Percentiles rank a stretch among this genome's conserved stretches.
Conservation (phyloP, 2,329 filamentous ascomycete species). For the Pestalotiopsis sp. region DNA sequence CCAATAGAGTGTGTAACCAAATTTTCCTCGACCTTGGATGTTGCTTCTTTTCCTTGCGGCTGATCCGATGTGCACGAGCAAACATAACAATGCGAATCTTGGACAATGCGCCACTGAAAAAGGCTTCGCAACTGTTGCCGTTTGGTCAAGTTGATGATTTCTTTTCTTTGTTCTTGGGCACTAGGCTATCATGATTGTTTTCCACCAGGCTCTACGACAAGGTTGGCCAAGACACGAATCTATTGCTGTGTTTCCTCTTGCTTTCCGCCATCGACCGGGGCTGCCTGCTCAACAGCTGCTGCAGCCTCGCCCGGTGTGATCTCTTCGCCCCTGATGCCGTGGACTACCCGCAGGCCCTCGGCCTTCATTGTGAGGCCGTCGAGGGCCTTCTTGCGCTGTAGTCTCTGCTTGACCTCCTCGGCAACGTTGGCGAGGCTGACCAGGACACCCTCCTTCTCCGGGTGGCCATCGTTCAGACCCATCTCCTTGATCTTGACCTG, state of each 20-base stretch:
- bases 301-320: conserved; percentile 19
- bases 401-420: conserved; percentile 56
- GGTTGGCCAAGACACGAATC: background rate
- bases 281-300: conserved; percentile 13
- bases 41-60: background rate
- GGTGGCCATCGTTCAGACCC: conserved; percentile 75
- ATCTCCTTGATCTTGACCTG: conserved; percentile 85
- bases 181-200: background rate
- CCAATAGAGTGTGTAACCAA: background rate
- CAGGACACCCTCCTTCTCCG: conserved; percentile 85
- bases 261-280: conserved; percentile 8
- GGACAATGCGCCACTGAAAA: background rate
- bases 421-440: conserved; percentile 68
- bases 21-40: background rate
- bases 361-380: conserved; percentile 46
- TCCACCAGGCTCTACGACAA: background rate
- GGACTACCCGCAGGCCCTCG: conserved; percentile 48
- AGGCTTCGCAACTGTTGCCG: background rate
- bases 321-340: conserved; percentile 47
- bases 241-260: conserved; percentile 3
- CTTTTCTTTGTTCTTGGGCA: background rate
- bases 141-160: background rate
- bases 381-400: conserved; percentile 42
- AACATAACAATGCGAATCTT: background rate
- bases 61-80: background rate